Percentiles rank a stretch among this genome's conserved stretches.
Conservation (phyloP, 129 eudicot genomes). For the Flaveria robusta region DNA sequence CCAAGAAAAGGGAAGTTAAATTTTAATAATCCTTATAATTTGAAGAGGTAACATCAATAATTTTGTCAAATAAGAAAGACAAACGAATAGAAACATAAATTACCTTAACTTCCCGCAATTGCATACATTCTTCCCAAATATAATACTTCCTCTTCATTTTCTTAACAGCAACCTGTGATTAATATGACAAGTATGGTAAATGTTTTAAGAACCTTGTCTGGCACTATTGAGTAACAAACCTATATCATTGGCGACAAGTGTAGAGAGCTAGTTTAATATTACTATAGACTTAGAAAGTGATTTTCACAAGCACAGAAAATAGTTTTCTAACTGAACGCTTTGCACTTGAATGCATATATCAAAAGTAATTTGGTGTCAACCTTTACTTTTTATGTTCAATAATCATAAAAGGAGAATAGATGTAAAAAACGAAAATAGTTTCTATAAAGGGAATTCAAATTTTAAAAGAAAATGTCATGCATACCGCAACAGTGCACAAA, state of each 20-base stretch:
- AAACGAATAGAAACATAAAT: constrained; percentile 10
- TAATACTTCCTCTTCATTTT: constrained; percentile 92
- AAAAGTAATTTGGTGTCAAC: constrained; percentile 1
- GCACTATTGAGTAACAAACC: neutral
- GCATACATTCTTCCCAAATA: constrained; percentile 86
- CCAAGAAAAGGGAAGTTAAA: constrained; percentile 7
- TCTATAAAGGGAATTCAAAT: neutral
- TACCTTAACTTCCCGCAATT: constrained; percentile 96
- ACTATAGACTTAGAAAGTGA: neutral
- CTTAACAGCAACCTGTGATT: constrained; percentile 88
- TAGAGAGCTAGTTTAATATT: neutral
- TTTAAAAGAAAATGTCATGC: neutral
- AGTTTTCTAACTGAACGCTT: neutral
- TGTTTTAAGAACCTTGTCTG: neutral
- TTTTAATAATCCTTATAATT: neutral
- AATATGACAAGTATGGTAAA: neutral
- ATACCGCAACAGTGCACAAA: constrained; percentile 7
- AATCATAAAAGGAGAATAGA: neutral
- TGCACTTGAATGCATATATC: neutral
- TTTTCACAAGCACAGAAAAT: neutral
- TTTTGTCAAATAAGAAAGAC: neutral
- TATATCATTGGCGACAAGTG: neutral
- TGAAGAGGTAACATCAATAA: constrained; percentile 5
- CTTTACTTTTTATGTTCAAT: constrained; percentile 1
- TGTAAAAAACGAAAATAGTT: neutral